Evolutionary conservation across 2,329 filamentous ascomycete species (phyloP).

Genomic region (Aspergillus sp.): DNA sequence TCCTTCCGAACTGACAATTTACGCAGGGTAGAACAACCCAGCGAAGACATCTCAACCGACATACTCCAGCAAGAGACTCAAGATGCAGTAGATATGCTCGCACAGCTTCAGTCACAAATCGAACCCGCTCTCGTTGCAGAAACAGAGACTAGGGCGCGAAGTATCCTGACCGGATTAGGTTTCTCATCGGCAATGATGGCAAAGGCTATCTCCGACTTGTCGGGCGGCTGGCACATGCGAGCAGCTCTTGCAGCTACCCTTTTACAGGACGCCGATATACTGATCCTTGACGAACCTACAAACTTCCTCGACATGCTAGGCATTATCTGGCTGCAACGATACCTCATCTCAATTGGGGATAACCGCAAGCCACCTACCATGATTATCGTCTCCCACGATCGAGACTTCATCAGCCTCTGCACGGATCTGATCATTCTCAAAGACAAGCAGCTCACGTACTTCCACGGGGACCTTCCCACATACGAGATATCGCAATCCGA

Average conservation of each 20-base stretch:
- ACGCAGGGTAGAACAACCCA: no score
- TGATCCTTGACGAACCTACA: constrained; percentile 83
- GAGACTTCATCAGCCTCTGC: constrained; percentile 75
- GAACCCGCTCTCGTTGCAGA: constrained; percentile 48
- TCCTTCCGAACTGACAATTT: no score
- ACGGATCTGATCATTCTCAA: constrained; percentile 74
- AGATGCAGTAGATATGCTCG: no score
- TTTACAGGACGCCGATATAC: constrained; percentile 71
- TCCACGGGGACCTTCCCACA: constrained; percentile 71
- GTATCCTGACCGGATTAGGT: constrained; percentile 68
- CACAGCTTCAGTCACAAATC: no score
- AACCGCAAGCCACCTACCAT: constrained; percentile 58
- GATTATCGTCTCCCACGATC: constrained; percentile 80
- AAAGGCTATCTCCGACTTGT: constrained; percentile 65
- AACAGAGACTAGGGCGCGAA: constrained; percentile 66
- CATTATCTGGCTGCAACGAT: constrained; percentile 80
- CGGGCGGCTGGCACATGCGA: constrained; percentile 76
- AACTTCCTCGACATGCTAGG: constrained; percentile 82
- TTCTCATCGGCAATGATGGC: constrained; percentile 65
- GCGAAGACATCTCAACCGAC: no score
- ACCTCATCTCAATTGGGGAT: constrained; percentile 62
- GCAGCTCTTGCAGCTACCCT: constrained; percentile 65
- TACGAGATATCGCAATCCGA: constrained; percentile 69
- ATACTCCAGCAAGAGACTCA: no score
- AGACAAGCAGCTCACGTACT: constrained; percentile 70